Conservation (phyloP, 2,329 filamentous ascomycete genomes). For the Diplodia mutila region DNA sequence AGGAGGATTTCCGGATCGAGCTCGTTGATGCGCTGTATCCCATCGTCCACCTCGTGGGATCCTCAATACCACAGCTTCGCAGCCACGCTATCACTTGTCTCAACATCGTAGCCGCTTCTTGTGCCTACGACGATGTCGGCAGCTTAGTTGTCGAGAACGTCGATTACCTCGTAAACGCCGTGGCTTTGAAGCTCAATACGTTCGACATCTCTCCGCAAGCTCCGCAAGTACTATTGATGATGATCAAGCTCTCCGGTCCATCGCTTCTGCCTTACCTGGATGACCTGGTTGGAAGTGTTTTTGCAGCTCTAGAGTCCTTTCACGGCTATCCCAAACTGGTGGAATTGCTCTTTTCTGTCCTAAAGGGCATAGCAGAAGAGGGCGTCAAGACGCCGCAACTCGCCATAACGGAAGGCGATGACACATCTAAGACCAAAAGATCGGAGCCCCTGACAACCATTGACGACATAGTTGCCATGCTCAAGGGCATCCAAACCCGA, state of each 20-base stretch:
- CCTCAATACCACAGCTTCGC: slow-evolving; percentile 67
- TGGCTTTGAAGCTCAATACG: slow-evolving; percentile 85
- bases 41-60: slow-evolving; percentile 84
- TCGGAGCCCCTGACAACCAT: slow-evolving; percentile 27
- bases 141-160: slow-evolving; percentile 87
- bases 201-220: slow-evolving; percentile 91
- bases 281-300: slow-evolving; percentile 87
- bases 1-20: slow-evolving; percentile 74
- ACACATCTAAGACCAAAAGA: slow-evolving; percentile 2
- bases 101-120: slow-evolving; percentile 76
- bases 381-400: slow-evolving; percentile 65
- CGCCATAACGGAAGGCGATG: slow-evolving; percentile 44
- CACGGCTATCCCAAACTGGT: slow-evolving; percentile 90
- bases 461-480: slow-evolving; percentile 33
- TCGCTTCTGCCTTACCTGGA: slow-evolving; percentile 84
- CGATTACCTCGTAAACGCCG: slow-evolving; percentile 94
- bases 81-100: slow-evolving; percentile 82
- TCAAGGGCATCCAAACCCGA: slow-evolving; percentile 42
- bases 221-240: slow-evolving; percentile 89
- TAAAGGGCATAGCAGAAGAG: slow-evolving; percentile 82
- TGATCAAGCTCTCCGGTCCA: slow-evolving; percentile 85
- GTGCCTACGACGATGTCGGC: slow-evolving; percentile 73
- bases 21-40: slow-evolving; percentile 92
- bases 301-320: slow-evolving; percentile 90
- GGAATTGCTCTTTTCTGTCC: slow-evolving; percentile 79